These are phyloP conservation scores for Colletotrichum phormii DNA, from an alignment of 2,329 filamentous ascomycete species.

Conservation along the genomic window DNA sequence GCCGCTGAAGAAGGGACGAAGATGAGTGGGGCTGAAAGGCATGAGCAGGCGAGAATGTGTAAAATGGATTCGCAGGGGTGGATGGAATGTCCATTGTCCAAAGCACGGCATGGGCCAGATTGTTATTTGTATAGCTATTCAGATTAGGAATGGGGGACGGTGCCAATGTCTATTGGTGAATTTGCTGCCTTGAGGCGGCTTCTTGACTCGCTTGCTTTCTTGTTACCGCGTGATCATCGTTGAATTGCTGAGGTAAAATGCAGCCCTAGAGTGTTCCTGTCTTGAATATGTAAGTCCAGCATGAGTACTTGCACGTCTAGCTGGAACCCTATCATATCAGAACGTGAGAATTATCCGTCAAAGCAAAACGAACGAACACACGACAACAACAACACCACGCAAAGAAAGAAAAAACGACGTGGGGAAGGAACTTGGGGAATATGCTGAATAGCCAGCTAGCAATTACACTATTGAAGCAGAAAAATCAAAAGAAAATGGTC, in stretches of 20 bases:
- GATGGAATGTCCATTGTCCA: neutral
- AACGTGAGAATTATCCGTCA: too few relatives aligned
- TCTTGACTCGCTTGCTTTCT: neutral
- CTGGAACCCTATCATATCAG: neutral
- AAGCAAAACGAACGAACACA: too few relatives aligned
- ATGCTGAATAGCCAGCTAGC: too few relatives aligned
- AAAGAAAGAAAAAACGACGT: neutral
- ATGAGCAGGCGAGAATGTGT: slow-evolving; percentile 3
- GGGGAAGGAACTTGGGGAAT: too few relatives aligned
- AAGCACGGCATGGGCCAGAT: neutral
- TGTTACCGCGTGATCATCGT: neutral
- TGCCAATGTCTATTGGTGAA: neutral
- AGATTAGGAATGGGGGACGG: neutral
- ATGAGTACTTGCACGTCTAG: neutral
- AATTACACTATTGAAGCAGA: too few relatives aligned
- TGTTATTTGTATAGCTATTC: slow-evolving; percentile 15
- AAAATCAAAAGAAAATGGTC: too few relatives aligned
- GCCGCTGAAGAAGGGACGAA: slow-evolving; percentile 41
- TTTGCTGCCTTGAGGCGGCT: neutral
- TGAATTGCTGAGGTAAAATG: neutral
- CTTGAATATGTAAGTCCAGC: too few relatives aligned
- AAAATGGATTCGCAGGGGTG: slow-evolving; percentile 36
- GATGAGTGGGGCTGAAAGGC: slow-evolving; percentile 34
- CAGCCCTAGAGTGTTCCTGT: neutral
- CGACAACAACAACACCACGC: too few relatives aligned